These are phyloP conservation scores for Epicoccum nigrum DNA, from an alignment of 2,329 filamentous ascomycete species.

Conservation along the genomic window DNA sequence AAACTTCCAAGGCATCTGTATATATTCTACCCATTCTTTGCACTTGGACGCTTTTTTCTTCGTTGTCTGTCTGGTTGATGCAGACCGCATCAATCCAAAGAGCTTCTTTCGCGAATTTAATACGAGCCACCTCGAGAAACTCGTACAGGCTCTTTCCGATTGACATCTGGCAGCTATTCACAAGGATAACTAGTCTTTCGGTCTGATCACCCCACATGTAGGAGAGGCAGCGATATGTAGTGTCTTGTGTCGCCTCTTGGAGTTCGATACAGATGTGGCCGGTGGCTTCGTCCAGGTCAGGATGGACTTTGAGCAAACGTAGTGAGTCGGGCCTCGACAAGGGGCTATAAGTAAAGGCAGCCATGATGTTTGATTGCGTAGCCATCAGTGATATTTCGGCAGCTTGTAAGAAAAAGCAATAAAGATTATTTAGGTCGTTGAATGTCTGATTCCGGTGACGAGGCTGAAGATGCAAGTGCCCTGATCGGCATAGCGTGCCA, in stretches of 20 bases:
- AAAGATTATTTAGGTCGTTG: too few relatives aligned
- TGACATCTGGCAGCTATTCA: not conserved
- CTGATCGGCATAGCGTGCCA: too few relatives aligned
- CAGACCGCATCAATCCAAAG: constrained; percentile 1
- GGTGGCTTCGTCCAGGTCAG: too few relatives aligned
- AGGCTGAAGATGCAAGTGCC: too few relatives aligned
- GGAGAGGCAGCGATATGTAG: not conserved
- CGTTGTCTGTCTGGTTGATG: not conserved
- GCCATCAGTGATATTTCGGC: too few relatives aligned
- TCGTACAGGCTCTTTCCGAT: not conserved
- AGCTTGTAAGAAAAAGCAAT: too few relatives aligned
- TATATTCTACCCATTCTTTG: not conserved
- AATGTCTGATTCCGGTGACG: too few relatives aligned
- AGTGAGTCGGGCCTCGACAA: too few relatives aligned
- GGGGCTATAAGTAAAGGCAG: too few relatives aligned
- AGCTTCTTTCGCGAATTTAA: not conserved
- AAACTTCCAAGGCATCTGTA: not conserved
- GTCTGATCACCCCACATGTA: not conserved
- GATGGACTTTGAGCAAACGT: too few relatives aligned
- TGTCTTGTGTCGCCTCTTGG: not conserved
- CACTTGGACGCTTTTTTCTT: not conserved
- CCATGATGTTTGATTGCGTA: too few relatives aligned
- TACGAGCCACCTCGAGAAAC: not conserved
- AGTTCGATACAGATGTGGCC: too few relatives aligned
- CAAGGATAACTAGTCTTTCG: not conserved